Percentiles rank a stretch among this genome's conserved stretches.
phyloP scores from a whole-genome alignment of 495 filamentous ascomycete genomes.

The Penicillium ochrochloron region DNA sequence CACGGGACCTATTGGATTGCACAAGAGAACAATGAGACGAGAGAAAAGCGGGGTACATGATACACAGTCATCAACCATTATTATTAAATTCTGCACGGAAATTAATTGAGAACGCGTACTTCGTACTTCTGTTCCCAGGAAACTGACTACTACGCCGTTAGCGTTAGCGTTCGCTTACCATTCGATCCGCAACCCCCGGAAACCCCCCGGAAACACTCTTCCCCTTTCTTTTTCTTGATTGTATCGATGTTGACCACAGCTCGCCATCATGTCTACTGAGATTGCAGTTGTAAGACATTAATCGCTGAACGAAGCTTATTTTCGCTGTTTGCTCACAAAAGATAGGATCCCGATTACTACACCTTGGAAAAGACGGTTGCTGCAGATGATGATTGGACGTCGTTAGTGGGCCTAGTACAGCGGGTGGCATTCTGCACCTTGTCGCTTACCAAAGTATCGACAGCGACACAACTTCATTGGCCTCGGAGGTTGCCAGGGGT shows the following conservation, averaged over 20 bases:
- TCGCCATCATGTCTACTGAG: background rate
- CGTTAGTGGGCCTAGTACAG: background rate
- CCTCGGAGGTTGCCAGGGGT: background rate
- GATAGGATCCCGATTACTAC: background rate
- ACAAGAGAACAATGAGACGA: background rate
- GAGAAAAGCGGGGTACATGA: background rate
- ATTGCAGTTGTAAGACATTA: background rate
- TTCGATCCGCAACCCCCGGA: background rate
- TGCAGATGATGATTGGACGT: conserved; percentile 1
- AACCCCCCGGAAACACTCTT: background rate
- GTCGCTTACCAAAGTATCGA: background rate
- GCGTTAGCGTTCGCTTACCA: background rate
- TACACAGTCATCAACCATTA: background rate
- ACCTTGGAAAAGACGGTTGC: background rate
- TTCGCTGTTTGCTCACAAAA: background rate
- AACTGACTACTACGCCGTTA: background rate
- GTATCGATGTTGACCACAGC: background rate
- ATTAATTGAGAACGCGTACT: background rate
- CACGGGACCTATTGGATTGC: background rate
- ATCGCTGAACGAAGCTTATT: background rate
- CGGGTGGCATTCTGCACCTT: background rate
- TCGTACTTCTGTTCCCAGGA: background rate
- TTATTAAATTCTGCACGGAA: background rate
- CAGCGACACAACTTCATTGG: background rate
- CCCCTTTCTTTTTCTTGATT: background rate